Percentiles rank a stretch among this genome's conserved stretches.
These are phyloP conservation scores for Chrysoporthe puriensis DNA, from an alignment of 2,329 filamentous ascomycete genomes.

Conservation along the genomic window DNA sequence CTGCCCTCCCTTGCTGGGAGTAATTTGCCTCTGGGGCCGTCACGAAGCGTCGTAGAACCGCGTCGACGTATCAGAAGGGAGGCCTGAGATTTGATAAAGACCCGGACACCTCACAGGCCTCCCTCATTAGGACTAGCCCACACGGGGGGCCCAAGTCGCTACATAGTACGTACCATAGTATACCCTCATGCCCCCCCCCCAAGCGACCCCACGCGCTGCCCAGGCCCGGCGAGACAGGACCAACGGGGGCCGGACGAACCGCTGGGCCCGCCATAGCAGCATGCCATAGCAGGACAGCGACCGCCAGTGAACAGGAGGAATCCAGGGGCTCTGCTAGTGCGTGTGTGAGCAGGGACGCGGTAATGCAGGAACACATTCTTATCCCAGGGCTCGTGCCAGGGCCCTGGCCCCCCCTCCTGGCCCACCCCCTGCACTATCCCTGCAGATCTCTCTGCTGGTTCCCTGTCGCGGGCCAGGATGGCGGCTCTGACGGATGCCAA, in stretches of 20 bases:
- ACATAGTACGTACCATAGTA: too few relatives aligned
- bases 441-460: background rate
- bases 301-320: background rate
- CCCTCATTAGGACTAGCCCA: background rate
- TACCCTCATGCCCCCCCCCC: background rate
- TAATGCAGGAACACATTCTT: constrained; percentile 18
- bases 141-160: background rate
- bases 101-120: constrained; percentile 1
- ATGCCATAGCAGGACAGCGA: too few relatives aligned
- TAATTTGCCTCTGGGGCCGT: constrained; percentile 11
- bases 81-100: constrained; percentile 15
- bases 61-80: constrained; percentile 5
- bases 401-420: background rate
- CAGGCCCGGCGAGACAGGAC: too few relatives aligned
- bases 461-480: background rate
- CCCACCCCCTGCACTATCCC: background rate
- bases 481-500: constrained; percentile 13
- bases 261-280: too few relatives aligned
- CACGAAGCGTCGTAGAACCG: background rate
- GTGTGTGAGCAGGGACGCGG: background rate
- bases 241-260: too few relatives aligned
- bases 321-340: background rate
- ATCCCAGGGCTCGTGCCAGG: constrained; percentile 2
- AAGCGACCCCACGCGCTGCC: background rate
- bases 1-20: background rate